Base-by-base conservation (phyloP, 2,329 filamentous ascomycete species). In the Nigrospora osmanthi region DNA sequence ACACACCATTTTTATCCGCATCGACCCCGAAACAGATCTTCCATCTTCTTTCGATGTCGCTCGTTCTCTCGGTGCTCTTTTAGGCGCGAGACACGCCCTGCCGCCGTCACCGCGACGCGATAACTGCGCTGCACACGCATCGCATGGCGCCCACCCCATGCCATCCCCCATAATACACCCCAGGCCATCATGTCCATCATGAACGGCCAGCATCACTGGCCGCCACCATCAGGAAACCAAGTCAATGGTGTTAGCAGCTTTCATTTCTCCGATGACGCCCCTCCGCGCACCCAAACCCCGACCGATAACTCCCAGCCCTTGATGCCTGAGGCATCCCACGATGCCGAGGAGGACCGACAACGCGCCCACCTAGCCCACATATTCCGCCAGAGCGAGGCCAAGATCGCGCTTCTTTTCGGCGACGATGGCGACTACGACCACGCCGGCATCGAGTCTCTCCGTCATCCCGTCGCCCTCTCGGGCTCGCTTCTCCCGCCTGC, bases 311-410 rank as follows among this genome's bases (percentile, higher is more conserved):
- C 67, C 55, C 40, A 40, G 61, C 64, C 51, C 45, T 70, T 72
- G 72, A 67, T 79, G 74, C 77, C 77, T 75, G 77, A 81, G 75
- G 73, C 77, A 75, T 67, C 73, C 33, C 31, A 30, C 49, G 76
- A 82, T 66, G 69, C 73, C 58, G 72, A 84, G 58, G 85, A 89
- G 41, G 85, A 90, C 61, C 77, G 79, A 55, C 76, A 81, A 62
- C 83, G 85, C 66, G 75, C 80, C 58, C 72, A 83, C 60, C 93
- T 96, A 66, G 80, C 81, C 62, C 81, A 88, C 47, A 71, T 90
- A 45, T 95, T 87, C 73, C 80, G 79, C 60, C 79, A 79, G 64
- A 84, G 80, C 56, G 89, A 96, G 67, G 76, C 80, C 55, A 85
- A 81, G 66, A 83, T 96, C 58, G 78, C 81, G 50, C 72, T 80